Base-by-base conservation (phyloP, 1,139 yeast genomes). In the Debaryomyces fabryi region DNA sequence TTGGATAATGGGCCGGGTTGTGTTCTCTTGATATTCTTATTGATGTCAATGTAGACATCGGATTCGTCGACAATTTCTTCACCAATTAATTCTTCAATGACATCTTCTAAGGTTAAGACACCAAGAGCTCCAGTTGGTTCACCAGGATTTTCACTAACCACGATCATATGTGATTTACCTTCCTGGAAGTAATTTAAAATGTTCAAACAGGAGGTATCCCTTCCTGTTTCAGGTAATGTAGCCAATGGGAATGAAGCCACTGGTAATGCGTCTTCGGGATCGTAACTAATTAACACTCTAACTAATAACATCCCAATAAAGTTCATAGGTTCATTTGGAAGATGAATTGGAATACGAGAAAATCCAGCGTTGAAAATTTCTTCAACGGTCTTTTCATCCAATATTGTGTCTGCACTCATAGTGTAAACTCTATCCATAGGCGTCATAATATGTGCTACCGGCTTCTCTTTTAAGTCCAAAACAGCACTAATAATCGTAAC, bases 11-110 rank as follows among this genome's bases (percentile, higher is more conserved):
- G 97, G 2, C 96, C 96, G 1, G 97, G 97, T 55, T 84, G 84
- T 30, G 81, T 79, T 59, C 96, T 78, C 64, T 86, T 87, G 61
- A 91, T 90, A 58, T 89, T 88, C 57, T 88, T 88, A 67, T 90
- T 91, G 54, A 92, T 88, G 68, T 91, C 97, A 51, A 92, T 81
- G 63, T 88, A 92, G 23, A 92, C 98, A 64, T 93, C 99, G n/a
- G 92, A 84, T 67, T 93, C 99, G 64, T 93, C 99, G 45, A 93
- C 92, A 60, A 93, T 93, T 66, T 93, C 99, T 67, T 93, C 98
- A 49, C 99, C 99, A 68, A 93, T 93, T 58, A 93, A 78, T 68
- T 93, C 99, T 68, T 93, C 99, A 62, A 93, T 93, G 13, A 93
- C 98, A 65, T 93, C 99, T 68, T 93, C 99, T 52, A 93, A 75